Evolutionary conservation across 2,329 filamentous ascomycete species (phyloP), one percentile per base, ranked within the genome.

Genomic region (Aspergillus flavus): DNA sequence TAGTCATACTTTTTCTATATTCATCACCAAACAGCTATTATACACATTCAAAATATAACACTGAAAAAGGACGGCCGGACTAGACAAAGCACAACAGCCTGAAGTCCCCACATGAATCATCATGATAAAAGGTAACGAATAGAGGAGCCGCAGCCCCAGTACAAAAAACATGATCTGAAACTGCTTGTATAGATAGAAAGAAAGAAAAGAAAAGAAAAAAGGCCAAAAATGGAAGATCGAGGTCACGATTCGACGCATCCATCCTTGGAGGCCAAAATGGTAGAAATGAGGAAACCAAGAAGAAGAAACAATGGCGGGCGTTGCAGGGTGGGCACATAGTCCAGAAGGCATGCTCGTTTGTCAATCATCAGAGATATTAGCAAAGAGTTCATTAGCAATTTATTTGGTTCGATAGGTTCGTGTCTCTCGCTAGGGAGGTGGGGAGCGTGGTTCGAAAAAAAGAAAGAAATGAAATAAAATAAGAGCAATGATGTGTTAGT

Each of bases 41-140:
- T 61, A 61, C 55, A 58, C 45, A 63, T 46, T 58, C 52, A 39
- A 36, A 19, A 39, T 19, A 39, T 12, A 39, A 39, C 23, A 39
- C 39, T 55, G 39, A 12, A 36, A 55, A 59, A 6, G n/a, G 50
- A 26, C 21, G 7, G 23, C 53, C 21, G 1, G 28, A 45, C 34
- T 53, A 30, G 16, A 12, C 10, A n/a, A 26, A 45, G 28, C n/a
- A 21, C 26, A 62, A 58, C 32, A 58, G 23, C 19, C 46, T 43
- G 41, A 61, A 54, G 39, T 55, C 63, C 63, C 50, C 30, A 23
- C 41, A 63, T 65, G 63, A 61, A 58, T 26, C 45, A 39, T 62
- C 56, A 59, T 59, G 43, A 28, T 28, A 14, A 26, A 26, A 14
- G n/a, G 12, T 39, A 36, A 28, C 34, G n/a, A 23, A 26, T 16